phyloP scores from a whole-genome alignment of 345 rosid genomes.

The Brassica juncea region DNA sequence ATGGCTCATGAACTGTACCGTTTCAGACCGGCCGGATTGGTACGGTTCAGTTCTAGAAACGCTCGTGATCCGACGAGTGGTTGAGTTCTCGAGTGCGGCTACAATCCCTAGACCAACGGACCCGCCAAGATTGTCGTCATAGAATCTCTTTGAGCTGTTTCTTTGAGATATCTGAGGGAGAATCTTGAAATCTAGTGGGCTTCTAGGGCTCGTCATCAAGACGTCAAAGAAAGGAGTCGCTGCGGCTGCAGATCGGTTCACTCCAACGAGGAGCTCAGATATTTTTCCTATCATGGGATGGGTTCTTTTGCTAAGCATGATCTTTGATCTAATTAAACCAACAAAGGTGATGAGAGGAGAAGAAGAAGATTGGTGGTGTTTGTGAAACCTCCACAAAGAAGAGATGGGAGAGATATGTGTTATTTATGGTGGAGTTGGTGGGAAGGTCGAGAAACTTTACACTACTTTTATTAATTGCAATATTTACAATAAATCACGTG shows the following conservation, averaged over 20 bases:
- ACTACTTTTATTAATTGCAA: conserved; percentile 19
- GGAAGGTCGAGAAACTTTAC: conserved; percentile 38
- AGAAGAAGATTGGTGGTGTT: conserved; percentile 31
- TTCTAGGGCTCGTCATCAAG: conserved; percentile 55
- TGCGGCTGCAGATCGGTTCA: conserved; percentile 43
- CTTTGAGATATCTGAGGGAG: conserved; percentile 56
- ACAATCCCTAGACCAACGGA: conserved; percentile 89
- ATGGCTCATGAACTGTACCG: conserved; percentile 43
- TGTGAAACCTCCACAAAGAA: conserved; percentile 38
- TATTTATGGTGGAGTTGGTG: conserved; percentile 56
- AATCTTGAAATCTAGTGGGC: conserved; percentile 65
- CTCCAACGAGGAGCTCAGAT: conserved; percentile 63
- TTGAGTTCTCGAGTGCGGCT: conserved; percentile 67
- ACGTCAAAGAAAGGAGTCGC: conserved; percentile 43
- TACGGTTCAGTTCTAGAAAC: conserved; percentile 31
- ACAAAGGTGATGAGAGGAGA: conserved; percentile 12
- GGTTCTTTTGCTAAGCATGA: conserved; percentile 68
- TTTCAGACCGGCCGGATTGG: conserved; percentile 41
- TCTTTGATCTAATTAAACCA: not conserved
- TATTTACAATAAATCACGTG: conserved; percentile 27
- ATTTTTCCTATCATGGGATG: conserved; percentile 76
- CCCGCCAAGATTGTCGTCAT: conserved; percentile 54
- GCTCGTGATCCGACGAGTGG: conserved; percentile 27
- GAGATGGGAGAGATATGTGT: conserved; percentile 38
- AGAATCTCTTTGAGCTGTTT: conserved; percentile 50